Conservation (phyloP, 1,139 yeast species). For the Eremothecium coryli region DNA sequence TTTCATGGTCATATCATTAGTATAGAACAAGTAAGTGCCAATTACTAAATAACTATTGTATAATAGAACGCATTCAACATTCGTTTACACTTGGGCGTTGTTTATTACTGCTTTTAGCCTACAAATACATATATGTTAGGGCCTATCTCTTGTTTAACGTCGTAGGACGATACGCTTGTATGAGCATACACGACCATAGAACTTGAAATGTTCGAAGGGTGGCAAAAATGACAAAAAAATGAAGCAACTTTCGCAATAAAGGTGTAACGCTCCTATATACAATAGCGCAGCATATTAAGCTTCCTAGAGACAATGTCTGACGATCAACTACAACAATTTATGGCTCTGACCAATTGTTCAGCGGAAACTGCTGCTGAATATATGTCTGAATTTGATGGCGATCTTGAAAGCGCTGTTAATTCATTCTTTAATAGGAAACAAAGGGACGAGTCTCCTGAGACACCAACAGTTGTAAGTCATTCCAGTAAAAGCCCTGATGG, state of each 20-base stretch:
- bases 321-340: conserved; percentile 43
- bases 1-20: not conserved
- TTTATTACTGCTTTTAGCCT: not conserved
- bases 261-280: too few species aligned
- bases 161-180: too few species aligned
- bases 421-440: conserved; percentile 23
- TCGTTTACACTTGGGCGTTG: too few species aligned
- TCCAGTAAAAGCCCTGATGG: conserved; percentile 1
- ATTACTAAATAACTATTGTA: conserved; percentile 11
- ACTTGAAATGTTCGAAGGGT: not conserved
- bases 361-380: conserved; percentile 38
- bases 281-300: too few species aligned
- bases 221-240: too few species aligned
- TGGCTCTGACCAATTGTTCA: conserved; percentile 39
- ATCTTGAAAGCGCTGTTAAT: conserved; percentile 27
- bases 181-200: too few species aligned
- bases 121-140: not conserved
- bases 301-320: conserved; percentile 18
- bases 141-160: too few species aligned
- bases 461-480: conserved; percentile 1
- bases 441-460: not conserved
- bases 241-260: too few species aligned
- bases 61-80: conserved; percentile 32
- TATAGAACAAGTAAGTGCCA: conserved; percentile 1
- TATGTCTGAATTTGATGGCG: conserved; percentile 32